Conservation (phyloP, 2,329 filamentous ascomycete species). For the Fusarium longipes region DNA sequence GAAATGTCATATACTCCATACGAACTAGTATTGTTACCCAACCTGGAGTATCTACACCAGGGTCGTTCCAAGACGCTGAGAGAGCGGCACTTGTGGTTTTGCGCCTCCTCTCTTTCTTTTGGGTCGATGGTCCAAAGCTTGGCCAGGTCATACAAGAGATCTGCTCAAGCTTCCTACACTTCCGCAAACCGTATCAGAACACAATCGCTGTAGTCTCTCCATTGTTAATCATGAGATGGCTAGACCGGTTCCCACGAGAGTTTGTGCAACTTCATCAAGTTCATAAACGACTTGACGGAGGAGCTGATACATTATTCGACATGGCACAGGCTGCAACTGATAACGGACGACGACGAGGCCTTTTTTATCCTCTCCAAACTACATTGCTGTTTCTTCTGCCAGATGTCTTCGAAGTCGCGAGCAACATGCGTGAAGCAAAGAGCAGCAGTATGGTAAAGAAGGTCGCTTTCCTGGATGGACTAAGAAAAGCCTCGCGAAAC, state of each 20-base stretch:
- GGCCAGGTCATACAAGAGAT: slow-evolving; percentile 72
- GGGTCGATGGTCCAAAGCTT: slow-evolving; percentile 72
- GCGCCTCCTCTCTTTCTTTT: slow-evolving; percentile 70
- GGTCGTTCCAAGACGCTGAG: slow-evolving; percentile 62
- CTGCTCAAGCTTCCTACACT: slow-evolving; percentile 74
- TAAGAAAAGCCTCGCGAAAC: slow-evolving; percentile 72
- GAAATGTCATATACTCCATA: slow-evolving; percentile 62
- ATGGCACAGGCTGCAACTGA: slow-evolving; percentile 73
- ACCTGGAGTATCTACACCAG: slow-evolving; percentile 49
- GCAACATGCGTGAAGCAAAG: slow-evolving; percentile 73
- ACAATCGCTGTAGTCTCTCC: slow-evolving; percentile 72
- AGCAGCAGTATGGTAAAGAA: slow-evolving; percentile 72
- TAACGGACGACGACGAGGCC: slow-evolving; percentile 64
- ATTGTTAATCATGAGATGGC: slow-evolving; percentile 72
- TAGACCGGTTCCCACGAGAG: slow-evolving; percentile 72
- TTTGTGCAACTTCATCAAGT: slow-evolving; percentile 72
- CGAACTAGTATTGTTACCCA: slow-evolving; percentile 58
- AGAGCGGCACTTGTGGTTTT: slow-evolving; percentile 64
- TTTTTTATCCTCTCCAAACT: slow-evolving; percentile 72
- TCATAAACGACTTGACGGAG: slow-evolving; percentile 71
- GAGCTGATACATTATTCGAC: slow-evolving; percentile 75
- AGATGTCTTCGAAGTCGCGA: slow-evolving; percentile 76
- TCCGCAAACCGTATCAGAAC: slow-evolving; percentile 72
- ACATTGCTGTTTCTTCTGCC: slow-evolving; percentile 72
- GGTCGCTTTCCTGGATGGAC: slow-evolving; percentile 70